phyloP scores from a whole-genome alignment of 139 green algal genomes.

The Parachlorella kessleri region DNA sequence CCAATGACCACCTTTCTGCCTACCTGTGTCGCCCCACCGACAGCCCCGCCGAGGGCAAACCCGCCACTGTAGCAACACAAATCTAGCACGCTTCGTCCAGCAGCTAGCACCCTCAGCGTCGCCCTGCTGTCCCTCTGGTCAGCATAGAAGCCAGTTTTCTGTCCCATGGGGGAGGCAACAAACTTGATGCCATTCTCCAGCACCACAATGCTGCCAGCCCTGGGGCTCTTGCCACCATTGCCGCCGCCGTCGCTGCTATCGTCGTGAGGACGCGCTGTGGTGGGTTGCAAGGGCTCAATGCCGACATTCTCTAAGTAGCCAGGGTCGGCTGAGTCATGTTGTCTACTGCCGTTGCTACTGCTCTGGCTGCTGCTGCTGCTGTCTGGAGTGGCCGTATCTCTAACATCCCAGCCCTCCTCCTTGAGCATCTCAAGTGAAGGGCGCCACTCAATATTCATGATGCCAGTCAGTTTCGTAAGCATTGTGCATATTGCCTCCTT shows the following conservation, averaged over 20 bases:
- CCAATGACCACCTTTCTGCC: too few species aligned
- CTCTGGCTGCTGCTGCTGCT: conserved; percentile 5
- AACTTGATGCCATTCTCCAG: conserved; percentile 58
- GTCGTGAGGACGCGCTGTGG: too few species aligned
- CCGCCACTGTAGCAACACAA: conserved; percentile 90
- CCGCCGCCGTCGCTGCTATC: too few species aligned
- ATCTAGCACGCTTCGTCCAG: conserved; percentile 76
- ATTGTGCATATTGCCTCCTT: too few species aligned
- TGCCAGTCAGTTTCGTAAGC: background rate
- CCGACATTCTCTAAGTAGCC: too few species aligned
- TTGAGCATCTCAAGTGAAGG: conserved; percentile 56
- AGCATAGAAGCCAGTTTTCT: conserved; percentile 84
- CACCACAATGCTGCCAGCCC: too few species aligned
- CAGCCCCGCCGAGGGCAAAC: conserved; percentile 61
- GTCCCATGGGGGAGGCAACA: conserved; percentile 40
- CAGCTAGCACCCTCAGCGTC: conserved; percentile 60
- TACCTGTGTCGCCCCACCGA: conserved; percentile 62
- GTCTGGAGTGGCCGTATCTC: conserved; percentile 16
- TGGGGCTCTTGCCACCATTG: too few species aligned
- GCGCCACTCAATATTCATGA: conserved; percentile 59
- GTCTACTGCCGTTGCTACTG: background rate
- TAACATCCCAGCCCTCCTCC: conserved; percentile 59
- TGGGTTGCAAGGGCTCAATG: too few species aligned
- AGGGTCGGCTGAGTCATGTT: too few species aligned
- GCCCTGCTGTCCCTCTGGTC: conserved; percentile 87